Percentiles rank a stretch among this genome's conserved stretches.
These are phyloP conservation scores for Coriolopsis trogii DNA, from an alignment of 1,284 basidiomycete species.

Conservation along the genomic window DNA sequence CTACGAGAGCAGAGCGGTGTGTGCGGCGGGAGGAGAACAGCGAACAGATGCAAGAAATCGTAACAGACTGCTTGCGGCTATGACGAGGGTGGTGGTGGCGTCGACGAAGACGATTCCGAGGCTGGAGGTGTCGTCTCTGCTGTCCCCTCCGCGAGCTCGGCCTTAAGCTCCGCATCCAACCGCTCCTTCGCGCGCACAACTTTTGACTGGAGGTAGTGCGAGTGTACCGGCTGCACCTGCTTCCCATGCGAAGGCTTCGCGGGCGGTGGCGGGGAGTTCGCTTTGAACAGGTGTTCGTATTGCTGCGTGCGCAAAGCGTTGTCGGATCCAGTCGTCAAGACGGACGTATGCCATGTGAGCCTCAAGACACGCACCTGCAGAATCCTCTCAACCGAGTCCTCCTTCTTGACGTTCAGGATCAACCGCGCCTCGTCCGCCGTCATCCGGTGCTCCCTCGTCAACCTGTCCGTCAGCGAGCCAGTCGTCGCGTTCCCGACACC, in stretches of 20 bases:
- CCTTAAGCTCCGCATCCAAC: conserved; percentile 82
- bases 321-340: too few species aligned
- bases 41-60: neutral
- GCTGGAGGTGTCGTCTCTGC: conserved; percentile 24
- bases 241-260: conserved; percentile 45
- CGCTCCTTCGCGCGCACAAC: conserved; percentile 93
- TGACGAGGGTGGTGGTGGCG: conserved; percentile 19
- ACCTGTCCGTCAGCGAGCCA: conserved; percentile 71
- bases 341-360: conserved; percentile 1
- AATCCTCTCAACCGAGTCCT: conserved; percentile 68
- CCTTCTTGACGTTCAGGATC: conserved; percentile 90
- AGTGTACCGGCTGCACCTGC: conserved; percentile 53
- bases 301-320: conserved; percentile 52
- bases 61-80: conserved; percentile 2
- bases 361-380: conserved; percentile 61
- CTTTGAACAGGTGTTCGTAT: conserved; percentile 93
- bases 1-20: neutral
- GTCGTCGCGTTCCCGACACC: conserved; percentile 78
- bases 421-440: conserved; percentile 94
- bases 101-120: conserved; percentile 1
- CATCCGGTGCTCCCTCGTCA: conserved; percentile 89
- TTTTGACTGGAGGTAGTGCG: conserved; percentile 96
- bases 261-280: conserved; percentile 71
- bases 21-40: neutral
- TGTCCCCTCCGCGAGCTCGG: conserved; percentile 30